Conservation (phyloP, 306 rosid species). For the Cucurbita ficifolia region DNA sequence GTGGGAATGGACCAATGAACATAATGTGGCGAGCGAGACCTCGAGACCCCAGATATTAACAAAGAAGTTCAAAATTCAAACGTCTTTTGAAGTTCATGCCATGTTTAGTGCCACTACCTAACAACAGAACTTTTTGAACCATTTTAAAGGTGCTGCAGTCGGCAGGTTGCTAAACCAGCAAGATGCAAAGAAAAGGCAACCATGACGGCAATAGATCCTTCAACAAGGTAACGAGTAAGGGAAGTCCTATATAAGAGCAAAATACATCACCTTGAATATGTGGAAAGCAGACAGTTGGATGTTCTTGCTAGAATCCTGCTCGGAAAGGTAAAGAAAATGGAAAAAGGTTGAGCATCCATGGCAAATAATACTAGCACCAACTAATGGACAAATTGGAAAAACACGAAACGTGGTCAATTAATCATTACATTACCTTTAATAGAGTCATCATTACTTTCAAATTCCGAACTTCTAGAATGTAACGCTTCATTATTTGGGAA, state of each 20-base stretch:
- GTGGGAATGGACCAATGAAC: not conserved
- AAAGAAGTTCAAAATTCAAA: not conserved
- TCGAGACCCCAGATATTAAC: not conserved
- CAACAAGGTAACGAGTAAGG: not conserved
- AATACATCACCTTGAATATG: slow-evolving; percentile 72
- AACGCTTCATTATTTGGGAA: slow-evolving; percentile 80
- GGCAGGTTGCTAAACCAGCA: not conserved
- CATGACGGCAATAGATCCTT: not conserved
- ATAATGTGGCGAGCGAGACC: not conserved
- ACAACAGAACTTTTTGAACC: not conserved
- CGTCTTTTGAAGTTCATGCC: not conserved
- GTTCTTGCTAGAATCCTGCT: slow-evolving; percentile 92
- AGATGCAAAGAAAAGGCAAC: not conserved
- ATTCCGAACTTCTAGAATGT: slow-evolving; percentile 68
- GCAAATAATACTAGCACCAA: not conserved
- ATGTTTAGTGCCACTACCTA: not conserved
- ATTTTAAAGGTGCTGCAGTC: not conserved
- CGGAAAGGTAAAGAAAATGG: slow-evolving; percentile 9
- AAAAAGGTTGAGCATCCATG: slow-evolving; percentile 14
- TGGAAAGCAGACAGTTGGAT: slow-evolving; percentile 87
- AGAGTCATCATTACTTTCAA: slow-evolving; percentile 84
- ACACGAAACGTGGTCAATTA: not conserved
- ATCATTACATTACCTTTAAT: slow-evolving; percentile 41
- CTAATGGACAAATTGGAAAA: not conserved
- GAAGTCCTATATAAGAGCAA: not conserved